Evolutionary conservation across 352 stramenopile species (phyloP).

Genomic region (Globisporangium middletonii): DNA sequence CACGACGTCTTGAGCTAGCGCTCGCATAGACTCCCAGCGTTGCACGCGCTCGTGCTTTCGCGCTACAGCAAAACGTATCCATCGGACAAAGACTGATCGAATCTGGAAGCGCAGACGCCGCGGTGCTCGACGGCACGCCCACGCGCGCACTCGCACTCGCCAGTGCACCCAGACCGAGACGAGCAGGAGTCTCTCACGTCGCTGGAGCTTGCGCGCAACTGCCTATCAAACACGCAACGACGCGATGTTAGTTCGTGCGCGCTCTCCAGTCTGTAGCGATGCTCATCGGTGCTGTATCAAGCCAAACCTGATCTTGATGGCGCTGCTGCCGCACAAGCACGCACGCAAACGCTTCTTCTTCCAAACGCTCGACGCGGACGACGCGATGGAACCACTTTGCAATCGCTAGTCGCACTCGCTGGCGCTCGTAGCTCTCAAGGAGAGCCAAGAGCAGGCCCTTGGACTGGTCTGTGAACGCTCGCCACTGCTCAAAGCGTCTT

Average conservation of each 20-base stretch:
- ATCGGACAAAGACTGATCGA: background rate
- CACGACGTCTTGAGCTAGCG: background rate
- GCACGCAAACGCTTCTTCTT: background rate
- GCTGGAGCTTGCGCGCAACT: background rate
- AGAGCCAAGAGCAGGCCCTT: background rate
- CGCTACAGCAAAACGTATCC: slow-evolving; percentile 1
- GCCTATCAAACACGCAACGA: background rate
- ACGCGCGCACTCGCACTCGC: background rate
- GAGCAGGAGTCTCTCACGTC: background rate
- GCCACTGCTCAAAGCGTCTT: slow-evolving; percentile 5
- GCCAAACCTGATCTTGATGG: background rate
- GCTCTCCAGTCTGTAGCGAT: too few relatives aligned
- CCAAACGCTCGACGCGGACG: slow-evolving; percentile 4
- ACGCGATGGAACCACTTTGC: slow-evolving; percentile 10
- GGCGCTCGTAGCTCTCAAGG: background rate
- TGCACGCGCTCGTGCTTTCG: background rate
- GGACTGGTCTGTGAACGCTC: background rate
- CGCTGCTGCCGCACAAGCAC: background rate
- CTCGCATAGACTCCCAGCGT: background rate
- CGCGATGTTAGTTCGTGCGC: background rate
- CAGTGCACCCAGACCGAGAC: slow-evolving; percentile 5
- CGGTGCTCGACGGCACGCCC: background rate
- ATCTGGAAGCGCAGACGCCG: slow-evolving; percentile 7
- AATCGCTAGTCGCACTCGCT: background rate
- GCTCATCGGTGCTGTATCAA: background rate